Percentiles rank a stretch among this genome's conserved stretches.
phyloP scores from a whole-genome alignment of 495 filamentous ascomycete species.

The Extremus antarcticus region DNA sequence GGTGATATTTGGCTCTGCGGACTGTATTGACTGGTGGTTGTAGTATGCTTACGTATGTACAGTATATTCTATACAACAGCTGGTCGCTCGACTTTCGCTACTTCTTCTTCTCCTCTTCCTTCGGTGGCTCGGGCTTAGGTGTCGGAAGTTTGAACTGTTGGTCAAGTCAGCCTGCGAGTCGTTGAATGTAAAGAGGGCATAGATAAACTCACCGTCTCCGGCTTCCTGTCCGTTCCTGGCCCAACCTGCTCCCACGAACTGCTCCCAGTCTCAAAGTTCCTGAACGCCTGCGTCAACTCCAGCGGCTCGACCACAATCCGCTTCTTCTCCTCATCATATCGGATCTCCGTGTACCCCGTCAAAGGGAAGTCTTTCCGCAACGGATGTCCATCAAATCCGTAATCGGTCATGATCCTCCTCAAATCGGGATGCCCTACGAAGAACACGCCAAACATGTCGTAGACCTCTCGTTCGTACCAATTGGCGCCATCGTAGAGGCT shows the following conservation, averaged over 20 bases:
- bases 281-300: constrained; percentile 96
- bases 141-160: constrained; percentile 79
- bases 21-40: not conserved
- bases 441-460: constrained; percentile 96
- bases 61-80: constrained; percentile 11
- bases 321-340: constrained; percentile 99
- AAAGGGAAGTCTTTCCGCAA: constrained; percentile 96
- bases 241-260: constrained; percentile 87
- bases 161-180: constrained; percentile 8
- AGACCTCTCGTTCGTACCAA: constrained; percentile 98
- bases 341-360: constrained; percentile 96
- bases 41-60: constrained; percentile 10
- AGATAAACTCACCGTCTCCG: constrained; percentile 50
- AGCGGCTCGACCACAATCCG: constrained; percentile 94
- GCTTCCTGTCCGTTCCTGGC: constrained; percentile 63
- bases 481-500: constrained; percentile 86
- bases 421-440: constrained; percentile 92
- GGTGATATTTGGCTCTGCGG: too few relatives aligned
- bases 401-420: constrained; percentile 98
- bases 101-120: constrained; percentile 77
- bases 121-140: constrained; percentile 84
- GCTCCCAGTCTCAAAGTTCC: constrained; percentile 76
- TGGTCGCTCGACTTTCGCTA: not conserved
- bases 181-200: not conserved
- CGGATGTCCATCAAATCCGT: constrained; percentile 97